These are phyloP conservation scores for Coemansia erecta DNA, from an alignment of 192 early-diverging fungal species.

Conservation along the genomic window DNA sequence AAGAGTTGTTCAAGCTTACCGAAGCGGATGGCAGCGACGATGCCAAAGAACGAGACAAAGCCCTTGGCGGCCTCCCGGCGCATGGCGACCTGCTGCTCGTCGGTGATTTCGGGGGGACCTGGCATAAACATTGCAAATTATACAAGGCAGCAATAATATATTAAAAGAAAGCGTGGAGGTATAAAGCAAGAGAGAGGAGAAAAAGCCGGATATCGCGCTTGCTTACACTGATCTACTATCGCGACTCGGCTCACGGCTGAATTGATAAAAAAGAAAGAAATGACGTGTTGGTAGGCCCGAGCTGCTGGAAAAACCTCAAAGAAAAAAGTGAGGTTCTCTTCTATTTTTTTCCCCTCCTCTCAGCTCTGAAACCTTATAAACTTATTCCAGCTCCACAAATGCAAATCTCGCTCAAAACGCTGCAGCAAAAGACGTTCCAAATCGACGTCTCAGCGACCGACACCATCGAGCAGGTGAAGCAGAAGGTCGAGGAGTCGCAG, in stretches of 20 bases:
- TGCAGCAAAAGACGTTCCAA: constrained; percentile 80
- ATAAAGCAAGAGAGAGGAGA: not conserved
- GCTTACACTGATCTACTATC: too few relatives aligned
- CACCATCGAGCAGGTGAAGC: constrained; percentile 73
- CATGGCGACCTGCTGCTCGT: constrained; percentile 49
- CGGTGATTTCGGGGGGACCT: constrained; percentile 45
- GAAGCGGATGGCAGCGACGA: constrained; percentile 44
- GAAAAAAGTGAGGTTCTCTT: not conserved
- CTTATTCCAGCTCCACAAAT: constrained; percentile 11
- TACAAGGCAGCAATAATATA: not conserved
- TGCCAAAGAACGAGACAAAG: constrained; percentile 38
- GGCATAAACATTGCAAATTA: constrained; percentile 48
- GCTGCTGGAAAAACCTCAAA: too few relatives aligned
- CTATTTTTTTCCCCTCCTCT: constrained; percentile 7
- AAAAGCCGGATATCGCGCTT: too few relatives aligned
- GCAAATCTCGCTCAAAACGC: constrained; percentile 89
- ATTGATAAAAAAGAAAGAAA: constrained; percentile 1
- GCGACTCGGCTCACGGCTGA: not conserved
- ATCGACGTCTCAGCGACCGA: constrained; percentile 72
- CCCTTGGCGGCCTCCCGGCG: constrained; percentile 44
- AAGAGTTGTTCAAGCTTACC: constrained; percentile 43
- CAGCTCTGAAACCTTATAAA: not conserved
- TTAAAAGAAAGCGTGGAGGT: too few relatives aligned
- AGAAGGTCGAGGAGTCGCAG: constrained; percentile 70
- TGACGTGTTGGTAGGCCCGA: too few relatives aligned